These are phyloP conservation scores for Ilyonectria destructans DNA, from an alignment of 2,329 filamentous ascomycete genomes.

Conservation along the genomic window DNA sequence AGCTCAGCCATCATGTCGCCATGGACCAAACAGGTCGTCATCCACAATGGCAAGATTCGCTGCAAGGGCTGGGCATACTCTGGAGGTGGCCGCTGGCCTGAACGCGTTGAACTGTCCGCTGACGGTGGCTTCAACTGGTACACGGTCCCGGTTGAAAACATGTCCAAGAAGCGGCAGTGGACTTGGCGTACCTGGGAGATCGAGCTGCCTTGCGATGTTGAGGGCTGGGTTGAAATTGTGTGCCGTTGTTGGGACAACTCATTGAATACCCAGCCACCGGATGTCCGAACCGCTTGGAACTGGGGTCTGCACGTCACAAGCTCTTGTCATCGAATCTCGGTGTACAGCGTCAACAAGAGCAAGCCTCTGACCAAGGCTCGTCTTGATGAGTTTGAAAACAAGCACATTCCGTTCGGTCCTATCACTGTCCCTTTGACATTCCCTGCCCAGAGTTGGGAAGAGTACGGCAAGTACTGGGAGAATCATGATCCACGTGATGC, in stretches of 20 bases:
- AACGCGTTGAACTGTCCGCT: conserved; percentile 74
- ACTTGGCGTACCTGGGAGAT: conserved; percentile 78
- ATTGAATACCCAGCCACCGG: conserved; percentile 73
- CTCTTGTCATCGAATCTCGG: conserved; percentile 72
- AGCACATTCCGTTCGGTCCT: conserved; percentile 64
- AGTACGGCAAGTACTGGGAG: conserved; percentile 59
- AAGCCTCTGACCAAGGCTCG: conserved; percentile 64
- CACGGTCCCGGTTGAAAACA: conserved; percentile 71
- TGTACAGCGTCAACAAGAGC: conserved; percentile 75
- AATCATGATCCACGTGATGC: conserved; percentile 50
- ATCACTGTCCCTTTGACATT: conserved; percentile 70
- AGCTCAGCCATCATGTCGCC: conserved; percentile 78
- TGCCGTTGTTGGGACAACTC: conserved; percentile 75
- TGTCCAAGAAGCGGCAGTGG: conserved; percentile 75
- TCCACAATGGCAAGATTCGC: conserved; percentile 73
- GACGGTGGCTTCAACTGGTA: conserved; percentile 79
- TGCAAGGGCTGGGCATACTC: conserved; percentile 73
- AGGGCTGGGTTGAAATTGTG: conserved; percentile 74
- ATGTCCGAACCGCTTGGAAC: conserved; percentile 72
- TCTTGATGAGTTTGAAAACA: conserved; percentile 67
- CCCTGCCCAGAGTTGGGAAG: conserved; percentile 64
- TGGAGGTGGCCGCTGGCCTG: conserved; percentile 72
- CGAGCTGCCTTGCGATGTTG: conserved; percentile 74
- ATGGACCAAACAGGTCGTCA: conserved; percentile 71
- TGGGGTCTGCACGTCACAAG: conserved; percentile 78